A percentile compares a stretch with the other conserved stretches of the same genome.
These are phyloP conservation scores for Acer campestre DNA, from an alignment of 345 rosid genomes.

Conservation along the genomic window DNA sequence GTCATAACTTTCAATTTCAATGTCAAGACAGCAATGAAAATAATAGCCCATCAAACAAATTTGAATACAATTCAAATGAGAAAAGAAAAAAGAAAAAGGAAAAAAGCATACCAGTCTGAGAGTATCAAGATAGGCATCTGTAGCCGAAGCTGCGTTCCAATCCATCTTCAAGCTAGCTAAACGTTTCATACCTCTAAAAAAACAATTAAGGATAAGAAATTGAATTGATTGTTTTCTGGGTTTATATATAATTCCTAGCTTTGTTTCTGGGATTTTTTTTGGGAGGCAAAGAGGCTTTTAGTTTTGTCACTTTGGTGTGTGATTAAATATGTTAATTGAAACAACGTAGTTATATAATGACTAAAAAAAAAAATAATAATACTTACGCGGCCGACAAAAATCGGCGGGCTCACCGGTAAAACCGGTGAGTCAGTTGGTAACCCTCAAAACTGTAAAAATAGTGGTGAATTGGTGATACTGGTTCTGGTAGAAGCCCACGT, in stretches of 20 bases:
- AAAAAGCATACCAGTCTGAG: conserved; percentile 33
- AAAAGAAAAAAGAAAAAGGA: background rate
- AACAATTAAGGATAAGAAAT: background rate
- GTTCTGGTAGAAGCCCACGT: background rate
- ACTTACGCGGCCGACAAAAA: background rate
- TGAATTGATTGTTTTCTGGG: background rate
- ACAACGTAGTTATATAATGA: background rate
- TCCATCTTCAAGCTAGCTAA: conserved; percentile 23
- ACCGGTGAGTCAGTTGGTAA: background rate
- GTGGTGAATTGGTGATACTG: too few species aligned
- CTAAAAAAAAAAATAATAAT: too few species aligned
- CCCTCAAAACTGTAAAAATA: background rate
- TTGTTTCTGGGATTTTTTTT: background rate
- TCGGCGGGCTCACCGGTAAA: background rate
- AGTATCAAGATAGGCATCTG: conserved; percentile 48
- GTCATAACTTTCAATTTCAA: too few species aligned
- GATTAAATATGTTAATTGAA: background rate
- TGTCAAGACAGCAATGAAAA: too few species aligned
- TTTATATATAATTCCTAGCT: background rate
- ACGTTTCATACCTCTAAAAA: background rate
- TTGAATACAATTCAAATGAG: background rate
- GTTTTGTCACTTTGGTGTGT: background rate
- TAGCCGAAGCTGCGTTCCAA: conserved; percentile 50
- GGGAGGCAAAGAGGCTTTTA: background rate
- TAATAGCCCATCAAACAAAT: background rate